Percentiles rank a stretch among this genome's conserved stretches.
phyloP scores from a whole-genome alignment of 306 rosid species.

The Ammopiptanthus mongolicus region DNA sequence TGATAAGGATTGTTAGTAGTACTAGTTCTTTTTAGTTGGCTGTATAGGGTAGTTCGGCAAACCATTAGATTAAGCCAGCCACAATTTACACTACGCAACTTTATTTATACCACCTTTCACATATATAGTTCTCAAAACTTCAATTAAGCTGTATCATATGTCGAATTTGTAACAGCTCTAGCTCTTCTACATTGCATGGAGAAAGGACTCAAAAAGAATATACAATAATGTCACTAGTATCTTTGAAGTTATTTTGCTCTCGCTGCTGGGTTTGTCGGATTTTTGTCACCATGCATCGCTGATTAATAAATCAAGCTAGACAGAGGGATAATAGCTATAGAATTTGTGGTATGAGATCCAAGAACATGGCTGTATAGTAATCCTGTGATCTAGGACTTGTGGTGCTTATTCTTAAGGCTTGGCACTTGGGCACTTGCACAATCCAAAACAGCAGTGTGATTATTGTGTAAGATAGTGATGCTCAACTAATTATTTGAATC shows the following conservation, averaged over 20 bases:
- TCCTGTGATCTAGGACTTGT: background rate
- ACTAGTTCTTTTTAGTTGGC: background rate
- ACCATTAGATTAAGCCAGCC: background rate
- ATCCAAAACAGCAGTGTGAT: slow-evolving; percentile 11
- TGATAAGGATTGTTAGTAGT: too few relatives aligned
- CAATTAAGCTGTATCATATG: background rate
- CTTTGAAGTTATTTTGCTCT: slow-evolving; percentile 6
- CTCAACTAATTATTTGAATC: slow-evolving; percentile 28
- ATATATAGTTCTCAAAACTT: background rate
- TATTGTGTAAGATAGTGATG: slow-evolving; percentile 24
- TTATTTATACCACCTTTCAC: background rate
- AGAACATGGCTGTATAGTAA: slow-evolving; percentile 8
- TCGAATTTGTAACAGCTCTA: background rate
- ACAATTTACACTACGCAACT: background rate
- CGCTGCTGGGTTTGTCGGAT: slow-evolving; percentile 29
- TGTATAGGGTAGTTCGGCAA: background rate
- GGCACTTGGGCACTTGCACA: slow-evolving; percentile 28
- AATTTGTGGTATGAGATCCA: slow-evolving; percentile 40
- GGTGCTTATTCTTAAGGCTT: slow-evolving; percentile 32
- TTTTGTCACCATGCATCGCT: slow-evolving; percentile 33
- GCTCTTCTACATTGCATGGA: background rate
- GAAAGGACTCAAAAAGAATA: background rate
- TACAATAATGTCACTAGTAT: background rate
- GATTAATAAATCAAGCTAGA: slow-evolving; percentile 10
- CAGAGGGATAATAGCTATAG: background rate